Evolutionary conservation across 805 yeast species (phyloP).

Genomic region (Starmerella gropengiesseri): DNA sequence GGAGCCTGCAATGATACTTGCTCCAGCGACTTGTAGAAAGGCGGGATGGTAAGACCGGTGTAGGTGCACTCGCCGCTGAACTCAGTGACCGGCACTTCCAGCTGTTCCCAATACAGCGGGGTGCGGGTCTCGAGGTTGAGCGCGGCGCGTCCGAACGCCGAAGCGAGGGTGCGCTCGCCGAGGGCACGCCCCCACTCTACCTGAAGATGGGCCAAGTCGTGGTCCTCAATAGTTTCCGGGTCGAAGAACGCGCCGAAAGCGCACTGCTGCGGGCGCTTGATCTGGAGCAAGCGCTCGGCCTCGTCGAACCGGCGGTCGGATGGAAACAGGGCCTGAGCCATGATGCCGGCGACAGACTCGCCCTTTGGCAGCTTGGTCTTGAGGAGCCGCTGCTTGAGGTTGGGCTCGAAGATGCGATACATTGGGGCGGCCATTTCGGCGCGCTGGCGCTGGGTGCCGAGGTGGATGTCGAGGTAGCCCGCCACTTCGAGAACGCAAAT

Average conservation of each 20-base stretch:
- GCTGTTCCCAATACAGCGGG: constrained; percentile 77
- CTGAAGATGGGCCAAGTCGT: constrained; percentile 45
- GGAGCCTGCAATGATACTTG: constrained; percentile 8
- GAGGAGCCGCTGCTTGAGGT: background rate
- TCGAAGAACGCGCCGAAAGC: constrained; percentile 30
- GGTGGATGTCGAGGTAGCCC: constrained; percentile 5
- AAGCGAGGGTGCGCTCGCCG: constrained; percentile 60
- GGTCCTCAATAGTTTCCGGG: constrained; percentile 40
- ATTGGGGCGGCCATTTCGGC: background rate
- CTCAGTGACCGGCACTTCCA: constrained; percentile 67
- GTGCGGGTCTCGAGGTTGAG: constrained; percentile 53
- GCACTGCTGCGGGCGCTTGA: constrained; percentile 47
- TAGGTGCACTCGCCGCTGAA: constrained; percentile 32
- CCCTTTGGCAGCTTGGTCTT: too few relatives aligned
- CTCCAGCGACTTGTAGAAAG: constrained; percentile 5
- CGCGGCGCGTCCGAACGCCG: constrained; percentile 71
- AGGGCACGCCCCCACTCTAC: constrained; percentile 47
- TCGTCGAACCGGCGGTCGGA: constrained; percentile 73
- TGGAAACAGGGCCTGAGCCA: constrained; percentile 45
- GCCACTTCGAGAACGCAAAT: constrained; percentile 48
- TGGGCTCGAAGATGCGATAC: background rate
- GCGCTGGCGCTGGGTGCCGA: background rate
- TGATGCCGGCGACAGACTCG: too few relatives aligned
- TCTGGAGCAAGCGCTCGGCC: constrained; percentile 58
- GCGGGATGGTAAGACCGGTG: constrained; percentile 12